Conservation (phyloP, 176 grass and related monocot genomes). For the Metroxylon sagu region DNA sequence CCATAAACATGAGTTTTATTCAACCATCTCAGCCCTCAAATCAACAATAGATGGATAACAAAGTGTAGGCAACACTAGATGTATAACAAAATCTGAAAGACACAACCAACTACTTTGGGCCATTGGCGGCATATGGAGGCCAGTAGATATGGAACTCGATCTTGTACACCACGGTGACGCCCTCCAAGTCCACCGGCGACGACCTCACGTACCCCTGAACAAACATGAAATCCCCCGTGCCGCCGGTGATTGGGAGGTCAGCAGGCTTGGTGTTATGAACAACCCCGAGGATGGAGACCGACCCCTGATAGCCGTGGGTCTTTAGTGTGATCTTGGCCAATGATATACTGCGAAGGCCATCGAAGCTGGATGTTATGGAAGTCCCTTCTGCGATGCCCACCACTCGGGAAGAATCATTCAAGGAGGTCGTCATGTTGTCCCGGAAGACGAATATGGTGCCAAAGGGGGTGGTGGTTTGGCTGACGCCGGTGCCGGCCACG, state of each 20-base stretch:
- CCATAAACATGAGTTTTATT: too few relatives aligned
- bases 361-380: slow-evolving; percentile 54
- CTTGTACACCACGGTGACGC: slow-evolving; percentile 27
- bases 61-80: too few relatives aligned
- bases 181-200: slow-evolving; percentile 31
- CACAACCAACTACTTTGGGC: background rate
- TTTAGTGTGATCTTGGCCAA: slow-evolving; percentile 48
- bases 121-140: slow-evolving; percentile 25
- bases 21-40: too few relatives aligned
- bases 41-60: too few relatives aligned
- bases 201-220: slow-evolving; percentile 34
- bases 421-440: slow-evolving; percentile 45
- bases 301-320: slow-evolving; percentile 36
- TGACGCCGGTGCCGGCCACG: slow-evolving; percentile 34
- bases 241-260: slow-evolving; percentile 43
- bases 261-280: slow-evolving; percentile 53
- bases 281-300: slow-evolving; percentile 50
- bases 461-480: slow-evolving; percentile 67
- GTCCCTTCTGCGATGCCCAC: slow-evolving; percentile 44
- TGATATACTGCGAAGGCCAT: slow-evolving; percentile 52
- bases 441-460: slow-evolving; percentile 65
- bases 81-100: too few relatives aligned
- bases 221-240: slow-evolving; percentile 54
- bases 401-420: slow-evolving; percentile 25
- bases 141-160: slow-evolving; percentile 29